A percentile compares a stretch with the other conserved stretches of the same genome.
phyloP scores from a whole-genome alignment of 352 stramenopile species.

The Globisporangium lucens region DNA sequence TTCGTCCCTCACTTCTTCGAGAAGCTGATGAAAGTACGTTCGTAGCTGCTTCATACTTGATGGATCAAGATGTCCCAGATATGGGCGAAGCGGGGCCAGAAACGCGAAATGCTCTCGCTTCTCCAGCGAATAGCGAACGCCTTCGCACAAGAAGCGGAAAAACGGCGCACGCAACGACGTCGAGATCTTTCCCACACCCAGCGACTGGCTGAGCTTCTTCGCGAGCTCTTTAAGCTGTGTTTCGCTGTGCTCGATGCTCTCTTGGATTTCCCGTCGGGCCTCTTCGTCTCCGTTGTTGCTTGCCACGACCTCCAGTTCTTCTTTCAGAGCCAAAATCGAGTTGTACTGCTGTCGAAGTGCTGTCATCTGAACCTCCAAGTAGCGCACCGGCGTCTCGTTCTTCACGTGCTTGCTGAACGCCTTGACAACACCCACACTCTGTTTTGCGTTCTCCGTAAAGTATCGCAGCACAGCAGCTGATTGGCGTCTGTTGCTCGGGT shows the following conservation, averaged over 20 bases:
- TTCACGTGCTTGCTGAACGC: slow-evolving; percentile 82
- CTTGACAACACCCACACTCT: slow-evolving; percentile 68
- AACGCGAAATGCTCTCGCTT: slow-evolving; percentile 59
- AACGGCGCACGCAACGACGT: slow-evolving; percentile 66
- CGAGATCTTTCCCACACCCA: slow-evolving; percentile 75
- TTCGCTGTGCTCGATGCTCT: slow-evolving; percentile 47
- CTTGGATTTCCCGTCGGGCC: slow-evolving; percentile 47
- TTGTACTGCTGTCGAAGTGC: slow-evolving; percentile 68
- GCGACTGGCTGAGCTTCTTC: slow-evolving; percentile 77
- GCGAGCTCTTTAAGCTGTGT: slow-evolving; percentile 63
- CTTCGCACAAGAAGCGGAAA: slow-evolving; percentile 81
- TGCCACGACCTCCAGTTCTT: slow-evolving; percentile 35
- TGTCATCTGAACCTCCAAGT: slow-evolving; percentile 88
- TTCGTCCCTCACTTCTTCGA: slow-evolving; percentile 39
- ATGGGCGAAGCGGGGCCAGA: slow-evolving; percentile 62
- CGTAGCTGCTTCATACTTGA: slow-evolving; percentile 59
- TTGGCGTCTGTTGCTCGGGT: slow-evolving; percentile 81
- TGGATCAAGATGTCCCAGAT: slow-evolving; percentile 69
- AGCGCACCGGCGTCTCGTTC: slow-evolving; percentile 66
- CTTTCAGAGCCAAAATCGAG: slow-evolving; percentile 58
- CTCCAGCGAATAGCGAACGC: slow-evolving; percentile 70
- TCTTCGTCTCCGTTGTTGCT: slow-evolving; percentile 33
- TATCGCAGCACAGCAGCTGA: slow-evolving; percentile 67
- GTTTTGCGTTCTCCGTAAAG: slow-evolving; percentile 49
- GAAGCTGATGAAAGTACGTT: slow-evolving; percentile 62